phyloP scores from a whole-genome alignment of 2,329 filamentous ascomycete genomes.

The Xylaria sp. region DNA sequence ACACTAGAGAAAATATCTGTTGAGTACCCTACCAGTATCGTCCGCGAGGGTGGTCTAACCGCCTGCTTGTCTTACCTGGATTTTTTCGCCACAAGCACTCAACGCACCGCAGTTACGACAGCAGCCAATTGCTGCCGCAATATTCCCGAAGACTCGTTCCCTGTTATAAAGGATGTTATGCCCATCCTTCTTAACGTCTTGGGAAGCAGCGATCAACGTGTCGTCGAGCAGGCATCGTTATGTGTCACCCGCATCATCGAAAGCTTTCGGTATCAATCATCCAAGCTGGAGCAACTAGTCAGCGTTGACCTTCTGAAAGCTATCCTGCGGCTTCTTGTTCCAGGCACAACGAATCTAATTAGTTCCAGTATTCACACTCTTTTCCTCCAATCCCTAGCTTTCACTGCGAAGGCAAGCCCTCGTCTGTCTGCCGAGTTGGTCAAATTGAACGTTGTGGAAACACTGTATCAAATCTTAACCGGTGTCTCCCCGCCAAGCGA shows the following conservation, averaged over 20 bases:
- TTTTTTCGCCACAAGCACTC: constrained; percentile 97
- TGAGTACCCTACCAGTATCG: constrained; percentile 94
- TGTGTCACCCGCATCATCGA: constrained; percentile 97
- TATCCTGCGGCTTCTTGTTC: constrained; percentile 85
- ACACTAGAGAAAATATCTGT: constrained; percentile 97
- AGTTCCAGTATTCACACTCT: constrained; percentile 95
- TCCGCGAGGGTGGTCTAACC: constrained; percentile 92
- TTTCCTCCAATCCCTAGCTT: constrained; percentile 90
- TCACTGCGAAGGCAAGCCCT: constrained; percentile 89
- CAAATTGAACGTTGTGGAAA: constrained; percentile 97
- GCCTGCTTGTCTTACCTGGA: constrained; percentile 97
- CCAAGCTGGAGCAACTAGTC: constrained; percentile 91
- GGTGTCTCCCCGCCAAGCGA: constrained; percentile 90
- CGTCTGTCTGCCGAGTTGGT: constrained; percentile 87
- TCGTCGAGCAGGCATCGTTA: constrained; percentile 94
- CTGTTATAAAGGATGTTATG: constrained; percentile 94
- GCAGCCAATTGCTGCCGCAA: constrained; percentile 98
- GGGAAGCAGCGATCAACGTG: constrained; percentile 91
- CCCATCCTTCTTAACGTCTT: constrained; percentile 91
- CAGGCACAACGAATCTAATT: constrained; percentile 95
- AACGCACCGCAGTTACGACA: constrained; percentile 94
- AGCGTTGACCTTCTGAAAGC: constrained; percentile 87
- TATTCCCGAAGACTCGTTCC: constrained; percentile 92
- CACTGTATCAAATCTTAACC: constrained; percentile 95
- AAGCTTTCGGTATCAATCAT: constrained; percentile 90